Conservation (phyloP, 1,139 yeast genomes). For the Geotrichum reessii region DNA sequence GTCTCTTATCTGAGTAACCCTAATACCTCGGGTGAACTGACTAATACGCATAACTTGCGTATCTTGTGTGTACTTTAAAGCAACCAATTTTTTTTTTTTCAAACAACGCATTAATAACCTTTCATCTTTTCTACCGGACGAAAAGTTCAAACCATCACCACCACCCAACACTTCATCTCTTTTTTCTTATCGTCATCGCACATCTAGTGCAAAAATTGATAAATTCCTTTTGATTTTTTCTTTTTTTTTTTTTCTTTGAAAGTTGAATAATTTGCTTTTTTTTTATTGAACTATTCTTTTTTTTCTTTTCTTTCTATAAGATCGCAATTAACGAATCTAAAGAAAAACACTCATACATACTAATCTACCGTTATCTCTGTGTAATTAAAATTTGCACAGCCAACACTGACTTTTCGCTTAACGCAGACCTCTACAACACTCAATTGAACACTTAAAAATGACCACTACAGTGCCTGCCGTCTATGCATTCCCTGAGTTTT, state of each 20-base stretch:
- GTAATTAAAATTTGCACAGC: background rate
- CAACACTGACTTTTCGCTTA: background rate
- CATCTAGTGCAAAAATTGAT: background rate
- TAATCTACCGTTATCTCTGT: background rate
- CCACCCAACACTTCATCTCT: background rate
- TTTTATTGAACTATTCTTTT: background rate
- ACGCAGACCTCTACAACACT: background rate
- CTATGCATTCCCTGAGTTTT: slow-evolving; percentile 82
- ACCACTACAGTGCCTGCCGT: slow-evolving; percentile 90
- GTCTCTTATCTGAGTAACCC: background rate
- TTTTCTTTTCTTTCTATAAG: background rate
- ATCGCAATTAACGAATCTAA: background rate
- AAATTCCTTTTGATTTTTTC: background rate
- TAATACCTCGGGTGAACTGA: background rate
- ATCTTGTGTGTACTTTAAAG: background rate
- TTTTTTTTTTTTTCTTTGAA: background rate
- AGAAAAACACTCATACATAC: background rate
- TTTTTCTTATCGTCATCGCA: background rate
- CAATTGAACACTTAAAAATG: slow-evolving; percentile 42
- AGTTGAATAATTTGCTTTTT: background rate
- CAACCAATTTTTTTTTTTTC: background rate
- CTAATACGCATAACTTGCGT: background rate
- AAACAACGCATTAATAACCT: background rate
- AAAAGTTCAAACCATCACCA: background rate
- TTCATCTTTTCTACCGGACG: background rate